Evolutionary conservation across 345 rosid species (phyloP).

Genomic region (Euphorbia tirucalli): DNA sequence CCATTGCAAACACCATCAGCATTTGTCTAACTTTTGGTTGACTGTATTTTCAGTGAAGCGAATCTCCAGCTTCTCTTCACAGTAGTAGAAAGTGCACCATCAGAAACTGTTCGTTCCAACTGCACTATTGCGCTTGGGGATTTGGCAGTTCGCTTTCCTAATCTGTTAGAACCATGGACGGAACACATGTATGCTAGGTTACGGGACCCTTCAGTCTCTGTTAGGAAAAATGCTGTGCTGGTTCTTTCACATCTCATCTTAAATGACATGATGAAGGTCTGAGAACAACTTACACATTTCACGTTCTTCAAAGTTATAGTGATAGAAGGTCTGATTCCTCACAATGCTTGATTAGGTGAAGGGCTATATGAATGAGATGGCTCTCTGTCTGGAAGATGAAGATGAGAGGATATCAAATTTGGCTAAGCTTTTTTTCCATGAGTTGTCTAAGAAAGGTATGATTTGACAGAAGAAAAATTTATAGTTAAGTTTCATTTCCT

Average conservation of each 20-base stretch:
- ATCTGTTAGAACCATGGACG: slow-evolving; percentile 95
- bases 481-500: slow-evolving; percentile 3
- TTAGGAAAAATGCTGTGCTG: slow-evolving; percentile 93
- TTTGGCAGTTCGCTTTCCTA: slow-evolving; percentile 96
- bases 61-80: slow-evolving; percentile 99
- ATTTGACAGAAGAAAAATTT: neutral
- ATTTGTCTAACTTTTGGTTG: slow-evolving; percentile 23
- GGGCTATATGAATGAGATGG: slow-evolving; percentile 95
- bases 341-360: slow-evolving; percentile 63
- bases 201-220: slow-evolving; percentile 72
- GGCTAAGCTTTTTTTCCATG: slow-evolving; percentile 87
- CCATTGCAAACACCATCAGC: neutral
- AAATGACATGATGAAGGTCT: slow-evolving; percentile 99
- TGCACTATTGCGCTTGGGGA: slow-evolving; percentile 96
- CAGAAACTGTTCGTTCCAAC: slow-evolving; percentile 90
- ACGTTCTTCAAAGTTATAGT: slow-evolving; percentile 9
- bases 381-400: slow-evolving; percentile 75
- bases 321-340: slow-evolving; percentile 27
- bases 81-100: slow-evolving; percentile 86
- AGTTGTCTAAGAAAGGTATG: slow-evolving; percentile 92
- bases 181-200: slow-evolving; percentile 87
- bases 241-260: slow-evolving; percentile 97
- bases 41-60: slow-evolving; percentile 57
- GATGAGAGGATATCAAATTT: slow-evolving; percentile 87
- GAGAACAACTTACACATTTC: slow-evolving; percentile 19